Base-by-base conservation (phyloP, 2,329 filamentous ascomycete genomes). In the Curvularia sp. region DNA sequence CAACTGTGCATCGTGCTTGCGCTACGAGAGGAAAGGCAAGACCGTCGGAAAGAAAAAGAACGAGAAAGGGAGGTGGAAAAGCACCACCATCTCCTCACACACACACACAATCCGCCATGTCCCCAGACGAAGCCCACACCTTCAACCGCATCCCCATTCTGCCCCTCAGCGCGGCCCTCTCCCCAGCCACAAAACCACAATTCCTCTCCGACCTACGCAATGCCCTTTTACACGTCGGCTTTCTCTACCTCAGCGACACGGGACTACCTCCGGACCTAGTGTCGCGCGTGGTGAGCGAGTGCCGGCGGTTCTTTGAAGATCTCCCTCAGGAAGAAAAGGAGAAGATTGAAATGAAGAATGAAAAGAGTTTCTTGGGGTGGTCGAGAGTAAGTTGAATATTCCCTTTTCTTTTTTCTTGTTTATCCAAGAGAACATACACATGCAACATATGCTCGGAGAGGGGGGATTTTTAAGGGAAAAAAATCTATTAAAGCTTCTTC, bases 161-260 rank as follows among this genome's bases (percentile, higher is more conserved):
- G 35, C 90, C 94, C 73, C 84, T 96, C 59, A 85, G 89, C 13
- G 80, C 85, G 22, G 89, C 91, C 39, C 80, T 82, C 63, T 79
- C 87, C 65, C 82, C 86, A 18, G 88, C 80, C 5, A 93, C 89
- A 0, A 96, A 95, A 77, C 84, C 89, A 2, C 80, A 79, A 31
- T 95, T 96, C 69, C 84, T 96, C 0, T 77, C 80, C 0, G 82
- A 91, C 53, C 83, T 96, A 31, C 89, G 90, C 15, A 82, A 90
- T 76, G 91, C 91, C 0, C 80, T 96, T 31, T 85, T 96, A 69
- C 89, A 94, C 74, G 90, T 96, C n/a, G 92, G 92, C 1, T 96
- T 96, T 71, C 77, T 96, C 22, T 96, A 96, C 71, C 85, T 96
- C 61, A 89, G 88, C 72, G 93, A 96, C 71, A 88, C 91, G 22